Evolutionary conservation across 345 rosid species (phyloP).

Genomic region (Raphanus sativus): DNA sequence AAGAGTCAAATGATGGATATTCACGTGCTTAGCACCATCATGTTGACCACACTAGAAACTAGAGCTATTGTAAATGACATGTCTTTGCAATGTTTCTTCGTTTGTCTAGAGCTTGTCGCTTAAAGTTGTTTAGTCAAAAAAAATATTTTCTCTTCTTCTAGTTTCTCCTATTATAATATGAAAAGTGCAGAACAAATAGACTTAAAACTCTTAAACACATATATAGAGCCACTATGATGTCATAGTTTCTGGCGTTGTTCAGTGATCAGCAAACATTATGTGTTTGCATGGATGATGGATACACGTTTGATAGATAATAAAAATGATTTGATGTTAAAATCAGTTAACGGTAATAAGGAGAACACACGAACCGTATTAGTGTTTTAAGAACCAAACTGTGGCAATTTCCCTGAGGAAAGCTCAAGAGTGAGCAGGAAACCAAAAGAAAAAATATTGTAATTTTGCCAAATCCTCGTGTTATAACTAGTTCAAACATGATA

Average conservation of each 20-base stretch:
- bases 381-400: not conserved
- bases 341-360: not conserved
- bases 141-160: not conserved
- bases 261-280: not conserved
- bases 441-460: not conserved
- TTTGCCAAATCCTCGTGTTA: not conserved
- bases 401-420: not conserved
- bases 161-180: not conserved
- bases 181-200: not conserved
- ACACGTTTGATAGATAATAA: not conserved
- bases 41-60: slow-evolving; percentile 27
- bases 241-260: not conserved
- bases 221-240: not conserved
- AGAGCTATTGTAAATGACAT: slow-evolving; percentile 29
- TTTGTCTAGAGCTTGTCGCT: slow-evolving; percentile 36
- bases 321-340: not conserved
- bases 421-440: not conserved
- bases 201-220: not conserved
- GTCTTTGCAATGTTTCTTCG: slow-evolving; percentile 30
- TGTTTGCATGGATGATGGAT: not conserved
- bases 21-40: slow-evolving; percentile 46
- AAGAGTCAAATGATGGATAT: slow-evolving; percentile 41
- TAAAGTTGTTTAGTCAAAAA: not conserved
- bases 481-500: not conserved
- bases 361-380: not conserved